A percentile compares a stretch with the other conserved stretches of the same genome.
phyloP scores from a whole-genome alignment of 1,139 yeast genomes.

The Geotrichum histeridarum region DNA sequence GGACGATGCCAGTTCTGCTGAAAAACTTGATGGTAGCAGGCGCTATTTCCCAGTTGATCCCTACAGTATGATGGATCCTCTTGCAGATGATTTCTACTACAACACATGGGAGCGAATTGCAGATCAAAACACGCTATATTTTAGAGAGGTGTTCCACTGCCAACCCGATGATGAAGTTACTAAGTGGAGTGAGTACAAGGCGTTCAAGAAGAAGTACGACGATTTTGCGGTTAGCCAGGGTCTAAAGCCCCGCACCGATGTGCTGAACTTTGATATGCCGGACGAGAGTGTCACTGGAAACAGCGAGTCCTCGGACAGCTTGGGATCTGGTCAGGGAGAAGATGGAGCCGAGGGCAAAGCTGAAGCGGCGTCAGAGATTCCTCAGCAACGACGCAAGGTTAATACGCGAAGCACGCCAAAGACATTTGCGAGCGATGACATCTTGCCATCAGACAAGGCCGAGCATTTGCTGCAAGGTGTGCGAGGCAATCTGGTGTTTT shows the following conservation, averaged over 20 bases:
- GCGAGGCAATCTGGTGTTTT: slow-evolving; percentile 84
- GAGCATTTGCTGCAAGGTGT: slow-evolving; percentile 65
- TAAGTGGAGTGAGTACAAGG: slow-evolving; percentile 87
- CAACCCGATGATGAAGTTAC: slow-evolving; percentile 90
- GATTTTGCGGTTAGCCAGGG: slow-evolving; percentile 38
- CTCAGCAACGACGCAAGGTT: slow-evolving; percentile 7
- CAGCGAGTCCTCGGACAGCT: background rate
- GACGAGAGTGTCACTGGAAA: slow-evolving; percentile 6
- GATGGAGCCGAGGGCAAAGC: background rate
- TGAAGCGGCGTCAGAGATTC: background rate
- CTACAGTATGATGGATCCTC: slow-evolving; percentile 79
- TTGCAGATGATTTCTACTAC: slow-evolving; percentile 70
- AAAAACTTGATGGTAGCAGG: slow-evolving; percentile 25
- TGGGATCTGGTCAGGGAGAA: background rate
- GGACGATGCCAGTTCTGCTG: slow-evolving; percentile 12
- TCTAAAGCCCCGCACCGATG: slow-evolving; percentile 12
- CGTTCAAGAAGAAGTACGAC: slow-evolving; percentile 42
- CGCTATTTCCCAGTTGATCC: slow-evolving; percentile 62
- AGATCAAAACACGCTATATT: slow-evolving; percentile 72
- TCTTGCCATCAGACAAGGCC: slow-evolving; percentile 73
- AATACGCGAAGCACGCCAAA: slow-evolving; percentile 12
- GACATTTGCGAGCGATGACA: slow-evolving; percentile 38
- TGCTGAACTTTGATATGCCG: slow-evolving; percentile 18
- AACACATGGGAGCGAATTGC: slow-evolving; percentile 89
- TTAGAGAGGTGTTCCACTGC: slow-evolving; percentile 79